A percentile compares a stretch with the other conserved stretches of the same genome.
phyloP scores from a whole-genome alignment of 2,329 filamentous ascomycete species.

The Onygenales sp. region DNA sequence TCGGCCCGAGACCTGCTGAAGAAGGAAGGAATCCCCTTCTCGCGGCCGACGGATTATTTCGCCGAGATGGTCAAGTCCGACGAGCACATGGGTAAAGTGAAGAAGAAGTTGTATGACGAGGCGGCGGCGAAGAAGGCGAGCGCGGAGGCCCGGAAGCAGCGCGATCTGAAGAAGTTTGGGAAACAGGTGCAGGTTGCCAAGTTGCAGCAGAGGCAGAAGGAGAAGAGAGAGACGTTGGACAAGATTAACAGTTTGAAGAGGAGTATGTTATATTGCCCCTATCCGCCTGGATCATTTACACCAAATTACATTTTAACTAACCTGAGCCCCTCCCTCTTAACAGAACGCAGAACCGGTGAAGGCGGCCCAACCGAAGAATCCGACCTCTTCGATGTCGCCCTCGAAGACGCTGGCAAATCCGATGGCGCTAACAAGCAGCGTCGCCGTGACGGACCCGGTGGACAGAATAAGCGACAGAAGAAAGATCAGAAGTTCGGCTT shows the following conservation, averaged over 20 bases:
- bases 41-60: slow-evolving; percentile 88
- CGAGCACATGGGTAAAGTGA: slow-evolving; percentile 96
- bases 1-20: slow-evolving; percentile 64
- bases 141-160: slow-evolving; percentile 79
- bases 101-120: slow-evolving; percentile 84
- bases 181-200: slow-evolving; percentile 97
- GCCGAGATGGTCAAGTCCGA: slow-evolving; percentile 99
- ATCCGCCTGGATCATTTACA: background rate
- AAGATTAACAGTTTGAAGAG: slow-evolving; percentile 93
- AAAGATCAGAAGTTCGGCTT: slow-evolving; percentile 93
- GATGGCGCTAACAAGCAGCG: slow-evolving; percentile 38
- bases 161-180: slow-evolving; percentile 97
- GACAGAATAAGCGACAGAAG: slow-evolving; percentile 67
- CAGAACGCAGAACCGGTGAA: slow-evolving; percentile 70
- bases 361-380: slow-evolving; percentile 62
- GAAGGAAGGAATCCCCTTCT: slow-evolving; percentile 76
- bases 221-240: slow-evolving; percentile 84
- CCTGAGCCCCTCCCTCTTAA: slow-evolving; percentile 4
- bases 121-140: slow-evolving; percentile 87
- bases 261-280: slow-evolving; percentile 53
- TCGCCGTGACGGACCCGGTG: slow-evolving; percentile 33
- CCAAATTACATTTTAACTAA: slow-evolving; percentile 14
- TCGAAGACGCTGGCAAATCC: slow-evolving; percentile 59
- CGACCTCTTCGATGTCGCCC: slow-evolving; percentile 83
- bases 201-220: slow-evolving; percentile 85